Conservation (phyloP, 495 filamentous ascomycete genomes). For the Tuber borchii region DNA sequence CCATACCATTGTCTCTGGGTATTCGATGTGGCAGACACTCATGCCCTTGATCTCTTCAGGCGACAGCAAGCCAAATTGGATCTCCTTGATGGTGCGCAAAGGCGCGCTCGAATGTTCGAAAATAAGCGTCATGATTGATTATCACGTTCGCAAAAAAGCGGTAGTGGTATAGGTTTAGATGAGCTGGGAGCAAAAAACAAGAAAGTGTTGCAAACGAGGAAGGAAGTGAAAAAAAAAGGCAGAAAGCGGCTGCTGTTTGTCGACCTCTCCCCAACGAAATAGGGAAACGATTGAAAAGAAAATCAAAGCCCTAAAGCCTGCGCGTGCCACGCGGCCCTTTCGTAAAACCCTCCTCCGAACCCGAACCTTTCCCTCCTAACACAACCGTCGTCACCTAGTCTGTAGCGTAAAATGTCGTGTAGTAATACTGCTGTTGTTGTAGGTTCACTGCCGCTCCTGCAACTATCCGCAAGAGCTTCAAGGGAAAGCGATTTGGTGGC, state of each 20-base stretch:
- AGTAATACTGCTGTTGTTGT: neutral
- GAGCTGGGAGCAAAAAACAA: neutral
- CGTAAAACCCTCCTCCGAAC: neutral
- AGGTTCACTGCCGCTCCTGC: neutral
- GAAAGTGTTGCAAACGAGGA: neutral
- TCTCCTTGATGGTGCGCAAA: slow-evolving; percentile 90
- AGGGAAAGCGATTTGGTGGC: neutral
- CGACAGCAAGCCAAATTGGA: slow-evolving; percentile 93
- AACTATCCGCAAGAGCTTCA: neutral
- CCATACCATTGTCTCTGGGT: slow-evolving; percentile 89
- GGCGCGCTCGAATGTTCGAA: slow-evolving; percentile 91
- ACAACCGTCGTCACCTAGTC: neutral
- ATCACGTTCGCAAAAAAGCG: neutral
- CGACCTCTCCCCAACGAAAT: neutral
- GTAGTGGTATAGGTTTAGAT: neutral
- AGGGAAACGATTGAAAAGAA: neutral
- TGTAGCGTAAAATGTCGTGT: neutral
- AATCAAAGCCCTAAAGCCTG: neutral
- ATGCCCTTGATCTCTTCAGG: slow-evolving; percentile 97
- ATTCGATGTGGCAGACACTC: slow-evolving; percentile 87
- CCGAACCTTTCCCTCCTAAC: neutral
- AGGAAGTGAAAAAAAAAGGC: neutral
- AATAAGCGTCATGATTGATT: slow-evolving; percentile 75
- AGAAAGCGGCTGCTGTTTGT: neutral
- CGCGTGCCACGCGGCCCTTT: slow-evolving; percentile 2